Conservation (phyloP, 129 eudicot genomes). For the Chrysanthemum seticuspe region DNA sequence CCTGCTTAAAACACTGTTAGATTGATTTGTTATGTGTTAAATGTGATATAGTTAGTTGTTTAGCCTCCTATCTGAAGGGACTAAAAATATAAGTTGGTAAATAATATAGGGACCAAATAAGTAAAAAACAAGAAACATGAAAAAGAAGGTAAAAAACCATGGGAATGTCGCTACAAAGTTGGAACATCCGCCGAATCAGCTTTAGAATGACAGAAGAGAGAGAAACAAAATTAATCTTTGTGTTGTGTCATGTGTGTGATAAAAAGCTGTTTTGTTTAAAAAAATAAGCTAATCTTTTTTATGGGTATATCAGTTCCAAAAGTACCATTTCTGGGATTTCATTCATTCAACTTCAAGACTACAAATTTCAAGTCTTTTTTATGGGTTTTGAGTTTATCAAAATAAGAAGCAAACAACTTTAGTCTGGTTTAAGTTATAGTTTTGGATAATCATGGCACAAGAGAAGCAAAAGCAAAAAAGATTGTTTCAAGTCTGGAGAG, state of each 20-base stretch:
- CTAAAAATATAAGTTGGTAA: conserved; percentile 9
- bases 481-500: conserved; percentile 82
- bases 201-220: conserved; percentile 25
- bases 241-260: conserved; percentile 9
- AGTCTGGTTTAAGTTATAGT: conserved; percentile 1
- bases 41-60: too few species aligned
- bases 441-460: conserved; percentile 19
- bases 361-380: background rate
- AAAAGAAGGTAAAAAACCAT: conserved; percentile 16
- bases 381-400: conserved; percentile 23
- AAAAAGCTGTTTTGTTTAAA: conserved; percentile 8
- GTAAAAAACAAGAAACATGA: background rate
- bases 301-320: too few species aligned
- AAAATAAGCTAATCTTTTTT: too few species aligned
- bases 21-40: too few species aligned
- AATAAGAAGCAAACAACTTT: conserved; percentile 13
- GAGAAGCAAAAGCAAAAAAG: conserved; percentile 35
- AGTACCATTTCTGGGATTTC: too few species aligned
- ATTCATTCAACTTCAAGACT: too few species aligned
- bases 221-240: background rate
- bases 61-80: background rate
- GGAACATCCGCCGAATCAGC: conserved; percentile 45
- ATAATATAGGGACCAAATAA: conserved; percentile 10
- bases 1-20: too few species aligned
- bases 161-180: conserved; percentile 48